Conservation (phyloP, 2,329 filamentous ascomycete genomes). For the Coleophoma crateriformis region DNA sequence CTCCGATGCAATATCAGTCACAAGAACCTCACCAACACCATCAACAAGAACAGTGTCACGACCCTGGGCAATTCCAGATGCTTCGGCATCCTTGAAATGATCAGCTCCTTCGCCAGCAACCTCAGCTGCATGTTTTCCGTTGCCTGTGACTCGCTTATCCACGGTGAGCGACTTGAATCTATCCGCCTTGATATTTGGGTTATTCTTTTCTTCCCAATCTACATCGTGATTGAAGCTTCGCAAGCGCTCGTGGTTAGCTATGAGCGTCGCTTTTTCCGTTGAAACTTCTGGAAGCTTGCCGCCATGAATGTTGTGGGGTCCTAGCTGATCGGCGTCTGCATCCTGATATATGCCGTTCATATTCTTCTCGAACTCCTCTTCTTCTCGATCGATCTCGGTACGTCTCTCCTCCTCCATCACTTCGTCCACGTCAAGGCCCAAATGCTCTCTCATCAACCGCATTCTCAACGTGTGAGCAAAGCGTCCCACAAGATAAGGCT, state of each 20-base stretch:
- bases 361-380: constrained; percentile 46
- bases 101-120: constrained; percentile 75
- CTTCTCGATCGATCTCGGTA: constrained; percentile 55
- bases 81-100: constrained; percentile 62
- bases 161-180: constrained; percentile 23
- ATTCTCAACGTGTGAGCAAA: constrained; percentile 92
- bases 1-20: constrained; percentile 57
- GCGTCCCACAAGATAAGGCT: constrained; percentile 82
- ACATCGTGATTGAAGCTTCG: constrained; percentile 74
- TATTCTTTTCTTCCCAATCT: constrained; percentile 31
- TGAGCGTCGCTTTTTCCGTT: constrained; percentile 51
- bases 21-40: constrained; percentile 65
- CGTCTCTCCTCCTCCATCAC: constrained; percentile 74
- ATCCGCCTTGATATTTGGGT: constrained; percentile 37
- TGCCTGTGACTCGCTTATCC: constrained; percentile 54
- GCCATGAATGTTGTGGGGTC: not conserved
- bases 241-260: constrained; percentile 41
- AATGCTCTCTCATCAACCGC: constrained; percentile 91
- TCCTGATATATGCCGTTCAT: constrained; percentile 57
- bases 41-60: constrained; percentile 67
- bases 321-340: constrained; percentile 2
- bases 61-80: constrained; percentile 53
- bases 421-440: constrained; percentile 92
- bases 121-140: constrained; percentile 63
- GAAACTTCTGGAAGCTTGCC: constrained; percentile 19